Base-by-base conservation (phyloP, 495 filamentous ascomycete genomes). In the Amphirosellinia nigrospora region DNA sequence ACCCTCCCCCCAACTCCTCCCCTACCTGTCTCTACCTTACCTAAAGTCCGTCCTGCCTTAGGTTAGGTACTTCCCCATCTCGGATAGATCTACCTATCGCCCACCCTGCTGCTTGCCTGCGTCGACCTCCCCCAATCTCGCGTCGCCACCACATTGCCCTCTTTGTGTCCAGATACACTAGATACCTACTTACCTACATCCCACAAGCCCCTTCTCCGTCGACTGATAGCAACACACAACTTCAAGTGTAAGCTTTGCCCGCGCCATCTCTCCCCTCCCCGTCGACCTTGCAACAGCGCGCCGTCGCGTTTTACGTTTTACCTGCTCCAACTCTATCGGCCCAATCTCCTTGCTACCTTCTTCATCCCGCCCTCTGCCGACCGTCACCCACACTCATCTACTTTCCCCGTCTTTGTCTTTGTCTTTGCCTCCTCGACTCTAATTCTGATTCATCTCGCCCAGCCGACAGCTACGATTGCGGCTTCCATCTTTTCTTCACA, bases 131-230 rank as follows among this genome's bases (percentile, higher is more conserved):
- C 23, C 62, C 28, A 53, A 53, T 65, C 63, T 53, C 34, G 63
- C 32, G 63, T 65, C 46, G 63, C 63, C 63, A 65, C 63, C 46
- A 15, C 32, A 36, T 64, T 64, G 62, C 62, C 52, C 28, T 50
- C 26, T 23, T 52, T n/a, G n/a, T n/a, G 30, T 50, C 56, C 45
- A 43, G 59, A 43, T 10, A 8, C n/a, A n/a, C n/a, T n/a, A 59
- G 21, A 21, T 50, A 50, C 46, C 46, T 50, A 50, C 21, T 26
- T n/a, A n/a, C n/a, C 4, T 26, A 5, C 52, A 55, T 32, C 52
- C 26, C 52, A 55, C 26, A 30, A 15, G 7, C 26, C 26, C 26
- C 26, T 56, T 56, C 53, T 19, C 23, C 15, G 15, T 62, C 16
- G 6, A 30, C 59, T 41, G n/a, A 39, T 30, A 62, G 21, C 21